A percentile compares a stretch with the other conserved stretches of the same genome.
Evolutionary conservation across 2,329 filamentous ascomycete genomes (phyloP).

Genomic region (Alternaria sp.): DNA sequence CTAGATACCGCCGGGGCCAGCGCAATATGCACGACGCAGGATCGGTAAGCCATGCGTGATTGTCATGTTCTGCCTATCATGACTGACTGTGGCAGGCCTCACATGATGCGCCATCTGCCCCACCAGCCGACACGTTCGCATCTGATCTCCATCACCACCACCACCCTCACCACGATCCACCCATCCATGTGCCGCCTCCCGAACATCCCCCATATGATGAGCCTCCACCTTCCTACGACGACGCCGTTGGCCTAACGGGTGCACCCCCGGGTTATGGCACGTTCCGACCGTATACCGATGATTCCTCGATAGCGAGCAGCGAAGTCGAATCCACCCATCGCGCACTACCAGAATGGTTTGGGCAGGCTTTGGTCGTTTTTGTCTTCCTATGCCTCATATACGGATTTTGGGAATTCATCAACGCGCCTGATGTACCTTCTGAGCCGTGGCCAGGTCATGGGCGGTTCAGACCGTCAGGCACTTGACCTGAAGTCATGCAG

Average conservation of each 20-base stretch:
- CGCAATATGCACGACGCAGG: slow-evolving; percentile 19
- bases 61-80: background rate
- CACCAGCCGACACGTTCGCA: slow-evolving; percentile 3
- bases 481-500: background rate
- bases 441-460: slow-evolving; percentile 12
- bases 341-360: slow-evolving; percentile 37
- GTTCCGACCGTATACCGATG: slow-evolving; percentile 37
- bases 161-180: slow-evolving; percentile 18
- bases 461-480: background rate
- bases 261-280: slow-evolving; percentile 42
- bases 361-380: slow-evolving; percentile 35
- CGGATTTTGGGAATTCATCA: slow-evolving; percentile 39
- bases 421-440: slow-evolving; percentile 16
- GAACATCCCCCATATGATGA: slow-evolving; percentile 24
- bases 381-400: slow-evolving; percentile 40
- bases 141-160: background rate
- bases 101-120: slow-evolving; percentile 15
- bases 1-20: background rate
- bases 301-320: slow-evolving; percentile 40
- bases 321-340: slow-evolving; percentile 31
- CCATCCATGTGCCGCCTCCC: background rate
- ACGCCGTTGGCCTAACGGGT: slow-evolving; percentile 31
- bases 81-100: slow-evolving; percentile 5
- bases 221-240: slow-evolving; percentile 45
- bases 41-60: background rate